phyloP scores from a whole-genome alignment of 345 rosid genomes.

The Aquilaria sinensis region DNA sequence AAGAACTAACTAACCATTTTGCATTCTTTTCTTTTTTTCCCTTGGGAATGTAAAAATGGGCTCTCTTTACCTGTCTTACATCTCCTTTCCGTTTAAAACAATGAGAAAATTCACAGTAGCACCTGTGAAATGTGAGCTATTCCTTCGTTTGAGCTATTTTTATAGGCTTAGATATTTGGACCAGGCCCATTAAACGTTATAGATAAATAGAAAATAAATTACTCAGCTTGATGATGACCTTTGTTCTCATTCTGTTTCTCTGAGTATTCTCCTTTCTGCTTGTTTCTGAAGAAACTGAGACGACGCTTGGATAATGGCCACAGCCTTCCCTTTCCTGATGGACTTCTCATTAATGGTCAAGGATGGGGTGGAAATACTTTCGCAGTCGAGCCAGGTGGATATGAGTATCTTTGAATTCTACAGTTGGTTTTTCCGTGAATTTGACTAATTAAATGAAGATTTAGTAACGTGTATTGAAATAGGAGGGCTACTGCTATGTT shows the following conservation, averaged over 20 bases:
- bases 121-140: neutral
- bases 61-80: neutral
- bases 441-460: too few species aligned
- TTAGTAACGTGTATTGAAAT: too few species aligned
- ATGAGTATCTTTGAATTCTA: neutral
- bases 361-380: conserved; percentile 70
- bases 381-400: conserved; percentile 67
- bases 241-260: neutral
- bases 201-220: too few species aligned
- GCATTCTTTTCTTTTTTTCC: conserved; percentile 1
- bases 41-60: conserved; percentile 3
- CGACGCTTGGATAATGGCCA: conserved; percentile 54
- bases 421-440: too few species aligned
- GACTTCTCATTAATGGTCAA: conserved; percentile 89
- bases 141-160: neutral
- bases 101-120: too few species aligned
- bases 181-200: too few species aligned
- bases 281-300: conserved; percentile 34
- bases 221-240: too few species aligned
- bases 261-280: neutral
- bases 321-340: conserved; percentile 68
- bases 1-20: neutral
- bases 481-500: too few species aligned
- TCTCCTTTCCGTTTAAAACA: neutral
- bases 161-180: too few species aligned